Conservation (phyloP, 352 stramenopile genomes). For the Phytophthora pini region DNA sequence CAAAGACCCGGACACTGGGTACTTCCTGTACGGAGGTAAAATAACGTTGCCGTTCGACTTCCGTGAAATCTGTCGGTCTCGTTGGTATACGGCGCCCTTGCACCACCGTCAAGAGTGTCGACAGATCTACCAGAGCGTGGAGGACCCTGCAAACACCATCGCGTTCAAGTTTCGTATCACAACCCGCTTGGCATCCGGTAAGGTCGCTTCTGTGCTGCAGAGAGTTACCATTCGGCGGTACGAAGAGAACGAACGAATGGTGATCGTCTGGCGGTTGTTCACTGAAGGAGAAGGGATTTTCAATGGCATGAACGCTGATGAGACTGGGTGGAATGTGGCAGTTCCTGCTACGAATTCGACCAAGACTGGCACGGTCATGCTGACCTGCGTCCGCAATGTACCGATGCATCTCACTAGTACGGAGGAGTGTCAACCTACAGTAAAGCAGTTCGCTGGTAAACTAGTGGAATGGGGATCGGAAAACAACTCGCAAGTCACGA, state of each 20-base stretch:
- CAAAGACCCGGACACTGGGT: slow-evolving; percentile 17
- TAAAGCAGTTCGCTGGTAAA: slow-evolving; percentile 18
- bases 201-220: slow-evolving; percentile 24
- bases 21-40: slow-evolving; percentile 18
- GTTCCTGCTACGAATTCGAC: neutral
- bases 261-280: slow-evolving; percentile 30
- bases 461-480: slow-evolving; percentile 17
- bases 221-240: slow-evolving; percentile 18
- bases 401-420: slow-evolving; percentile 23
- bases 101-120: slow-evolving; percentile 18
- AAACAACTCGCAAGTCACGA: slow-evolving; percentile 11
- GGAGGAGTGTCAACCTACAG: neutral
- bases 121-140: slow-evolving; percentile 9
- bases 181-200: slow-evolving; percentile 3
- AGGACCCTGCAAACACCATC: slow-evolving; percentile 17
- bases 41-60: slow-evolving; percentile 16
- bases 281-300: slow-evolving; percentile 29
- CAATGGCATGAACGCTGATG: slow-evolving; percentile 25
- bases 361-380: slow-evolving; percentile 11
- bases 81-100: slow-evolving; percentile 10
- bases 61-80: neutral
- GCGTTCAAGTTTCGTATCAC: slow-evolving; percentile 30
- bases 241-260: slow-evolving; percentile 11
- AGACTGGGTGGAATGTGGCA: slow-evolving; percentile 19
- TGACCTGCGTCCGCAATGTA: slow-evolving; percentile 14